Conservation (phyloP, 306 rosid genomes). For the Cucurbita maxima region DNA sequence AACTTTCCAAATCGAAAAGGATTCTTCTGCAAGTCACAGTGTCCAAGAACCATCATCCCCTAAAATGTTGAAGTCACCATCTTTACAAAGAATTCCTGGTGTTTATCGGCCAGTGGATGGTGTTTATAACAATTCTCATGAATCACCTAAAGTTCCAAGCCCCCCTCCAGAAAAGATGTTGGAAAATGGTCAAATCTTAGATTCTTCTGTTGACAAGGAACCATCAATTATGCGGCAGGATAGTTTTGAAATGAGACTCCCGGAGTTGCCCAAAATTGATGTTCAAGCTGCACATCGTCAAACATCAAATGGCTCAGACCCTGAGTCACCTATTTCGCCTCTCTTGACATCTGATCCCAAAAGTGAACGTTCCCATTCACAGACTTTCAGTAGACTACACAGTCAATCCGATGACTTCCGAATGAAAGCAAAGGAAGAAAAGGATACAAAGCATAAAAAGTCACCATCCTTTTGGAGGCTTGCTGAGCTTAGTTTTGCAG, state of each 20-base stretch:
- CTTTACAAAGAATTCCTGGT: slow-evolving; percentile 73
- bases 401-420: slow-evolving; percentile 66
- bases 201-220: slow-evolving; percentile 57
- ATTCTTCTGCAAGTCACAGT: slow-evolving; percentile 76
- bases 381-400: slow-evolving; percentile 88
- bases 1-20: slow-evolving; percentile 90
- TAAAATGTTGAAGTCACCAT: slow-evolving; percentile 84
- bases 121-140: slow-evolving; percentile 52
- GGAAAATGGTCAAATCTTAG: slow-evolving; percentile 74
- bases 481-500: slow-evolving; percentile 90
- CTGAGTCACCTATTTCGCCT: slow-evolving; percentile 96
- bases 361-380: slow-evolving; percentile 96
- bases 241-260: slow-evolving; percentile 93
- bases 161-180: slow-evolving; percentile 79
- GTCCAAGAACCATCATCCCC: slow-evolving; percentile 93
- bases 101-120: slow-evolving; percentile 52
- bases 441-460: slow-evolving; percentile 32
- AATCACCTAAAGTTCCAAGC: slow-evolving; percentile 65
- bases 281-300: slow-evolving; percentile 62
- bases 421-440: slow-evolving; percentile 29
- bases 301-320: slow-evolving; percentile 76
- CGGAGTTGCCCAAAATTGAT: slow-evolving; percentile 88
- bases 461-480: slow-evolving; percentile 93
- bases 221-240: slow-evolving; percentile 86
- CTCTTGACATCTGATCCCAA: slow-evolving; percentile 93